phyloP scores from a whole-genome alignment of 805 yeast species.

The Starmera dryadoides region DNA sequence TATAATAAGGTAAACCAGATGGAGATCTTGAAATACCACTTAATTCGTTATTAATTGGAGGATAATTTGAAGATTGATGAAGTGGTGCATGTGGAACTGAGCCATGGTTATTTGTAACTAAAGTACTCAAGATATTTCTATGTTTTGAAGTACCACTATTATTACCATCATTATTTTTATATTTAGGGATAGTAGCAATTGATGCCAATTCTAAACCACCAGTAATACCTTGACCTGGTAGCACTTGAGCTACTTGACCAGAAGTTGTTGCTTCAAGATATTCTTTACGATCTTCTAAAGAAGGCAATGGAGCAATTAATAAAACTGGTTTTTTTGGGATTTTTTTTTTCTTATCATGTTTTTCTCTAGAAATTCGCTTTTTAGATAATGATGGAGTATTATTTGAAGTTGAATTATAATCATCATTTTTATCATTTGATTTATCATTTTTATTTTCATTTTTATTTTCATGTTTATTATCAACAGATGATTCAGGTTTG shows the following conservation, averaged over 20 bases:
- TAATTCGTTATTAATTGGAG: conserved; percentile 10
- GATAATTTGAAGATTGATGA: conserved; percentile 18
- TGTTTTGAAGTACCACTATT: conserved; percentile 4
- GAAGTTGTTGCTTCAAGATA: conserved; percentile 11
- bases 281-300: conserved; percentile 19
- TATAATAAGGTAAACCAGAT: conserved; percentile 38
- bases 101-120: conserved; percentile 4
- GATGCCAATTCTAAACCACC: conserved; percentile 20
- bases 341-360: not conserved
- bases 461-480: no score
- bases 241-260: conserved; percentile 16
- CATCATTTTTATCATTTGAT: no score
- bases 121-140: conserved; percentile 8
- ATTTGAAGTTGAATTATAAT: no score
- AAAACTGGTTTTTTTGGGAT: not conserved
- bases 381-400: no score
- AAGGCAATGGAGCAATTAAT: conserved; percentile 14
- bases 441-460: not conserved
- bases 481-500: not conserved
- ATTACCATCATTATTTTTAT: conserved; percentile 11
- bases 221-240: conserved; percentile 23
- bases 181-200: conserved; percentile 16
- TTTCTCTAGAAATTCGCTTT: no score
- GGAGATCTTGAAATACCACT: conserved; percentile 19
- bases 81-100: conserved; percentile 3